phyloP scores from a whole-genome alignment of 1,284 basidiomycete species.

The Ceratobasidium sp. region DNA sequence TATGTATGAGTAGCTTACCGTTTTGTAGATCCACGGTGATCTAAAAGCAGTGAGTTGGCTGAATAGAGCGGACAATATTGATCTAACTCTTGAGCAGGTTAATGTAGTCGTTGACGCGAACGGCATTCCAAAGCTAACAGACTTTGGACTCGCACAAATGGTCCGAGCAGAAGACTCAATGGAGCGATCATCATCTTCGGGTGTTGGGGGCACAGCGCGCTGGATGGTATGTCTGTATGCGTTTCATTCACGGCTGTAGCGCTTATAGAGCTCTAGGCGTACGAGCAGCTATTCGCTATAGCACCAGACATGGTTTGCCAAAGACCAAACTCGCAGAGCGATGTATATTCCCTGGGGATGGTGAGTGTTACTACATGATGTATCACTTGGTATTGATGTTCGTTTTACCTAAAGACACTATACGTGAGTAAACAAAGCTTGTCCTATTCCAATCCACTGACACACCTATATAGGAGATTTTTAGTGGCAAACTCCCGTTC shows the following conservation, averaged over 20 bases:
- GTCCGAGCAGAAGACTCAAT: conserved; percentile 39
- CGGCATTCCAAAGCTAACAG: conserved; percentile 38
- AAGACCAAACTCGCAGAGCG: conserved; percentile 24
- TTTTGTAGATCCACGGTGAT: conserved; percentile 18
- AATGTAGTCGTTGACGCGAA: conserved; percentile 33
- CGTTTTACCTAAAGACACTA: neutral
- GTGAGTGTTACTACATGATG: conserved; percentile 4
- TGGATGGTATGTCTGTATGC: conserved; percentile 16
- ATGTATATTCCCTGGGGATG: conserved; percentile 37
- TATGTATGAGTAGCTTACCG: neutral
- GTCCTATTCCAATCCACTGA: neutral
- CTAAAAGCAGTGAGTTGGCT: conserved; percentile 31
- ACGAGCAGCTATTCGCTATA: conserved; percentile 15
- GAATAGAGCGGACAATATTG: too few relatives aligned
- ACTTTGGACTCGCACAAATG: conserved; percentile 42
- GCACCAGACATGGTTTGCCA: conserved; percentile 3
- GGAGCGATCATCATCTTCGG: conserved; percentile 32
- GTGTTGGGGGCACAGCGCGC: conserved; percentile 29
- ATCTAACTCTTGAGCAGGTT: neutral
- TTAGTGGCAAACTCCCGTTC: conserved; percentile 34
- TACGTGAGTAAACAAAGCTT: conserved; percentile 9
- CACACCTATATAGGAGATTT: conserved; percentile 9
- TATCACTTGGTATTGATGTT: neutral
- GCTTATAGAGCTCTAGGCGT: conserved; percentile 1
- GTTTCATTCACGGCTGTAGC: neutral